Conservation (phyloP, 129 eudicot genomes). For the Pulicaria dysenterica region DNA sequence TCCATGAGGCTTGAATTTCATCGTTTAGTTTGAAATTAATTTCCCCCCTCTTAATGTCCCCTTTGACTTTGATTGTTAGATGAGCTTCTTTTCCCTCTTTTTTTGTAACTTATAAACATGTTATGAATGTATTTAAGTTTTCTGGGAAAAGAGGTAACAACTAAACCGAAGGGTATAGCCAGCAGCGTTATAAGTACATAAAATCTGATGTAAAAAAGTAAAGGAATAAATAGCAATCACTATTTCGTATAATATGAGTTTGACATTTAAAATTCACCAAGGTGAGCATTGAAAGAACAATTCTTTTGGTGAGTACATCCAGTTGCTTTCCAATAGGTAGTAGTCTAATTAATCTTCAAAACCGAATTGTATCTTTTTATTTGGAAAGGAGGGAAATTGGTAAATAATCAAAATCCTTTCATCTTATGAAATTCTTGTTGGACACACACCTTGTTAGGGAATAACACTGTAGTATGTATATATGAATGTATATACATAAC, state of each 20-base stretch:
- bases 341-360: no score
- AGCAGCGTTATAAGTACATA: constrained; percentile 10
- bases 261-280: neutral
- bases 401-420: no score
- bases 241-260: neutral
- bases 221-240: neutral
- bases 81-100: no score
- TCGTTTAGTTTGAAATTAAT: neutral
- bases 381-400: no score
- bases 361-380: no score
- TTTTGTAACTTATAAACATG: neutral
- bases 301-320: no score
- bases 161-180: neutral
- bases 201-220: neutral
- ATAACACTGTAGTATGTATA: no score
- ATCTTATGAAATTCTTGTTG: no score
- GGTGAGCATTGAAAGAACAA: neutral
- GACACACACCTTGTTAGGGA: no score
- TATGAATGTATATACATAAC: no score
- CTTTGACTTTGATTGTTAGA: neutral
- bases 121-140: neutral
- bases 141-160: neutral
- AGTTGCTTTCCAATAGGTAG: no score
- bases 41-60: neutral
- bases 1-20: neutral